phyloP scores from a whole-genome alignment of 2,329 filamentous ascomycete species.

The Fusarium nurragi region DNA sequence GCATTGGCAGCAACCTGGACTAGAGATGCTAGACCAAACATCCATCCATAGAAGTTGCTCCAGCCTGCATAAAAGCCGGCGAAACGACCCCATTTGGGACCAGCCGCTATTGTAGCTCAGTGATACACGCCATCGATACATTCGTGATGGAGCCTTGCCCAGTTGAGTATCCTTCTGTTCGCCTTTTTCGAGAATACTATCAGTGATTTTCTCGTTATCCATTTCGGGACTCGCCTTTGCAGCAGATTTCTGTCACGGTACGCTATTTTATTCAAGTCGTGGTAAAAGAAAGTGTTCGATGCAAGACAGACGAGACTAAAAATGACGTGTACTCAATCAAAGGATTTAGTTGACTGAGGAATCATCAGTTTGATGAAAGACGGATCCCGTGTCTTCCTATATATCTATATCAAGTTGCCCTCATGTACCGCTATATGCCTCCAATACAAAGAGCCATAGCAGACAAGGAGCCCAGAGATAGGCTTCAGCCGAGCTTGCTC shows the following conservation, averaged over 20 bases:
- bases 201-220: conserved; percentile 14
- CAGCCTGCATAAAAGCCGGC: conserved; percentile 41
- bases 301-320: no score
- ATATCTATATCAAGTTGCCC: no score
- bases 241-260: background rate
- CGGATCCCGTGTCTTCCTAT: no score
- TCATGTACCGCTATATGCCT: no score
- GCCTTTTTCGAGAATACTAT: conserved; percentile 13
- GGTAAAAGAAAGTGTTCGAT: no score
- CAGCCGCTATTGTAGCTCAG: background rate
- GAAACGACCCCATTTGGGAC: background rate
- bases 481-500: no score
- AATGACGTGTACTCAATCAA: no score
- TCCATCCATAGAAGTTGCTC: conserved; percentile 46
- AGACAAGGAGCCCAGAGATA: no score
- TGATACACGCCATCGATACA: conserved; percentile 41
- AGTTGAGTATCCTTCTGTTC: conserved; percentile 15
- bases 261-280: background rate
- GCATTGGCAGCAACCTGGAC: conserved; percentile 41
- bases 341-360: no score
- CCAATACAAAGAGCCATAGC: no score
- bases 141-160: conserved; percentile 24
- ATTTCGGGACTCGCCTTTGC: background rate
- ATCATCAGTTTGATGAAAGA: no score
- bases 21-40: conserved; percentile 41